Evolutionary conservation across 441 rosid genomes (phyloP), one percentile per base, ranked within the genome.

Genomic region (Isatis lusitanica): DNA sequence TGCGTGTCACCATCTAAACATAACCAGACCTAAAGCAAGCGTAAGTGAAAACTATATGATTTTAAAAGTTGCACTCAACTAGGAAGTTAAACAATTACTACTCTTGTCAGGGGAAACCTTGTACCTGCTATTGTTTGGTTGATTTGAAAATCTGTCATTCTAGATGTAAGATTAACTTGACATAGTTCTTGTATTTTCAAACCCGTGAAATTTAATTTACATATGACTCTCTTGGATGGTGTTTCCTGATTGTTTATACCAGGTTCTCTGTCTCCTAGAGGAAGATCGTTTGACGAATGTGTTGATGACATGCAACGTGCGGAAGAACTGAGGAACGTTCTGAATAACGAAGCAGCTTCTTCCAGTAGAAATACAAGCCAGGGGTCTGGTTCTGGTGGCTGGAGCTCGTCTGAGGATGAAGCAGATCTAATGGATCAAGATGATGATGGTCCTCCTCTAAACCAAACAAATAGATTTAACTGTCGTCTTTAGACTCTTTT

Each of bases 331-430:
- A 51, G 74, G 50, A 82, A 65, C 66, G 88, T 82, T 66, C 81
- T 89, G 74, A 86, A 81, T 66, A 85, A 85, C 60, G 82, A 74
- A 77, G 81, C 87, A 71, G 90, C 89, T 77, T 88, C 90, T 52
- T 92, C 94, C 11, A 90, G 97, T 81, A 77, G 64, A 46, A 82
- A 83, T 46, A 1, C 70, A 24, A 40, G 79, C 17, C 75, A 48
- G 64, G 81, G 39, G 51, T 81, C 83, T 39, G 81, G 78, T 75
- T 79, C 81, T 51, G 79, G 84, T 78, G 92, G 91, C 61, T 94
- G 97, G 97, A 79, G 88, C 71, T 94, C 96, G 64, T 88, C 90
- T 18, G 97, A 90, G 43, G 96, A 94, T 38, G 97, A 92, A 77
- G 88, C 73, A 68, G 93, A 90, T 81, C 85, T 82, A 8, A 86